Evolutionary conservation across 2,329 filamentous ascomycete species (phyloP).

Genomic region (Zasmidium cellare): DNA sequence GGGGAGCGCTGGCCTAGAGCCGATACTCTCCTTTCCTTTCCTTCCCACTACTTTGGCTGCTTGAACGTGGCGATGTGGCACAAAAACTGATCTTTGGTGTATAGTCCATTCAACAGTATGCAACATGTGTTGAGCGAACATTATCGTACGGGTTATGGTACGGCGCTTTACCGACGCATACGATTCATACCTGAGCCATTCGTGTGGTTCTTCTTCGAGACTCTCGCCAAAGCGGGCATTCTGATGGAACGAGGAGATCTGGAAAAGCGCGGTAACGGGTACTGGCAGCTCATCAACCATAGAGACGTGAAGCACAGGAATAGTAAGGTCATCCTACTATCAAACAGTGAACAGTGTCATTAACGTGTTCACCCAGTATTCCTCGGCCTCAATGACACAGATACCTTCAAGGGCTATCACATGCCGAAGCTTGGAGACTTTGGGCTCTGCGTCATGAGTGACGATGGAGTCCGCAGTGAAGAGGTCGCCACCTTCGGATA

Average conservation of each 20-base stretch:
- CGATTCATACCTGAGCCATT: constrained; percentile 2
- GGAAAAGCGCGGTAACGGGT: background rate
- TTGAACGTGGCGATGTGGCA: too few relatives aligned
- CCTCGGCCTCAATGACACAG: background rate
- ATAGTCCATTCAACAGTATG: too few relatives aligned
- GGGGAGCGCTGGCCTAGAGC: too few relatives aligned
- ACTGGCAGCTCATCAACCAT: background rate
- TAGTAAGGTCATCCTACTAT: background rate
- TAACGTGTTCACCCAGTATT: background rate
- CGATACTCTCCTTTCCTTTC: too few relatives aligned
- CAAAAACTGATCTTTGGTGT: too few relatives aligned
- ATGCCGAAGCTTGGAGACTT: constrained; percentile 2
- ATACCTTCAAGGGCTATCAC: background rate
- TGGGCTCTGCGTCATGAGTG: background rate
- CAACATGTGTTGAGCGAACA: too few relatives aligned
- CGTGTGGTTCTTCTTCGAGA: constrained; percentile 17
- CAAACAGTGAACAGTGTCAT: background rate
- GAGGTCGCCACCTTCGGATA: background rate
- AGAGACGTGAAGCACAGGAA: background rate
- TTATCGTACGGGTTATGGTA: too few relatives aligned
- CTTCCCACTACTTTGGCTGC: too few relatives aligned
- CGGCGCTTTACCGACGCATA: too few relatives aligned
- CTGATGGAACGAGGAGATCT: constrained; percentile 16
- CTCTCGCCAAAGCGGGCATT: constrained; percentile 13
- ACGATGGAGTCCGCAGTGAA: background rate